These are phyloP conservation scores for Chaetomium globosum DNA, from an alignment of 2,329 filamentous ascomycete species.

Conservation along the genomic window DNA sequence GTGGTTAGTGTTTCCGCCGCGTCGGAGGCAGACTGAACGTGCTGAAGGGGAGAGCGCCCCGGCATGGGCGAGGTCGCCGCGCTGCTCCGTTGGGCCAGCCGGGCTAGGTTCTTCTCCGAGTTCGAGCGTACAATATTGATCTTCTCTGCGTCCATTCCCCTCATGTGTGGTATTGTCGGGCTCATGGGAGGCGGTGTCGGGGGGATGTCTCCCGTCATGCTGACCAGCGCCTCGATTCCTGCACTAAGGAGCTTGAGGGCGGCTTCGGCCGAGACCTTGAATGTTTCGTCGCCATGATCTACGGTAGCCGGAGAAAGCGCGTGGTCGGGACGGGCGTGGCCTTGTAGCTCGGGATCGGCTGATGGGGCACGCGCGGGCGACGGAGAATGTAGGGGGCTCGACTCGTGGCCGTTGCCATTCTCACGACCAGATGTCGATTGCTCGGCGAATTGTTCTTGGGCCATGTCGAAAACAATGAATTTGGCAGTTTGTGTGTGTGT, in stretches of 20 bases:
- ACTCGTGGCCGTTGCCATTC: slow-evolving; percentile 30
- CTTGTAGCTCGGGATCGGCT: slow-evolving; percentile 42
- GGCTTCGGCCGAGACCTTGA: slow-evolving; percentile 69
- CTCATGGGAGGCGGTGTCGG: slow-evolving; percentile 72
- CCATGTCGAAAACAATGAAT: slow-evolving; percentile 20
- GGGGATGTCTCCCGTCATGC: slow-evolving; percentile 75
- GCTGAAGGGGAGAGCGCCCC: slow-evolving; percentile 25
- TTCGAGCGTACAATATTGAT: slow-evolving; percentile 61
- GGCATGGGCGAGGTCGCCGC: slow-evolving; percentile 37
- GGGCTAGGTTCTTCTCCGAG: slow-evolving; percentile 57
- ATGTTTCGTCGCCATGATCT: slow-evolving; percentile 64
- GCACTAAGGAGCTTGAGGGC: slow-evolving; percentile 80
- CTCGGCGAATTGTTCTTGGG: slow-evolving; percentile 24
- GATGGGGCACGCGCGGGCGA: slow-evolving; percentile 46
- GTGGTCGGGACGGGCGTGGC: slow-evolving; percentile 24
- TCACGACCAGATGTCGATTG: slow-evolving; percentile 12
- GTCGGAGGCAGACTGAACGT: slow-evolving; percentile 13
- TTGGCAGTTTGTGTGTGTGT: background rate
- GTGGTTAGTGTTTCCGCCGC: background rate
- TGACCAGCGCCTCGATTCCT: slow-evolving; percentile 70
- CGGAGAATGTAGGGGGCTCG: slow-evolving; percentile 40
- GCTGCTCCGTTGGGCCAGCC: slow-evolving; percentile 48
- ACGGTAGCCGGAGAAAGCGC: slow-evolving; percentile 38
- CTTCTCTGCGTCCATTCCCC: slow-evolving; percentile 64
- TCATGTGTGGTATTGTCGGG: slow-evolving; percentile 66